phyloP scores from a whole-genome alignment of 2,329 filamentous ascomycete species.

The Colletotrichum neosansevieriae region DNA sequence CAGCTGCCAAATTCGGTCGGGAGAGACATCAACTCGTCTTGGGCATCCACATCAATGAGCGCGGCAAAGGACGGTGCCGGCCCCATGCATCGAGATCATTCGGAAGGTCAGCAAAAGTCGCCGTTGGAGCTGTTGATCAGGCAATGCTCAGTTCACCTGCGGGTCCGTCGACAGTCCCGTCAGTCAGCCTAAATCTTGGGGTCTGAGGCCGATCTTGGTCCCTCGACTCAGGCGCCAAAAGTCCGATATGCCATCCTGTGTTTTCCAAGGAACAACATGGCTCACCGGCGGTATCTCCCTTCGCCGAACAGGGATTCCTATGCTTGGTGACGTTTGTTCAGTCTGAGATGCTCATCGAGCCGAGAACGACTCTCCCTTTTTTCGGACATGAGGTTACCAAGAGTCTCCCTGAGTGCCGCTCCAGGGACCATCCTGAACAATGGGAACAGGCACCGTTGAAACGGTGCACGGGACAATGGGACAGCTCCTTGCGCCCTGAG shows the following conservation, averaged over 20 bases:
- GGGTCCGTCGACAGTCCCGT: background rate
- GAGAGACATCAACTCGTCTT: background rate
- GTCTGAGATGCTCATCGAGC: too few species aligned
- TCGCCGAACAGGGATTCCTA: background rate
- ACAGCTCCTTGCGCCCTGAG: slow-evolving; percentile 8
- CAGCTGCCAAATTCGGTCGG: background rate
- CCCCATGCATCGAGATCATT: background rate
- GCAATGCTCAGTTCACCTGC: too few species aligned
- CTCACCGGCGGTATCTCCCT: background rate
- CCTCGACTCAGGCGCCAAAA: background rate
- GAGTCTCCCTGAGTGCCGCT: too few species aligned
- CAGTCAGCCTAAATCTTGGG: slow-evolving; percentile 2
- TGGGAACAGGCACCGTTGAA: slow-evolving; percentile 17
- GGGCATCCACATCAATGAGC: background rate
- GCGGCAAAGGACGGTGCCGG: background rate
- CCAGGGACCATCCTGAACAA: too few species aligned
- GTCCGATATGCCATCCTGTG: slow-evolving; percentile 4
- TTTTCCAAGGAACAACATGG: background rate
- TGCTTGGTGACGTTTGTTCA: too few species aligned
- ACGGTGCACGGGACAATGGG: slow-evolving; percentile 13
- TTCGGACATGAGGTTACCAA: too few species aligned
- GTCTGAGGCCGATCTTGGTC: background rate
- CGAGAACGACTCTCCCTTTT: background rate
- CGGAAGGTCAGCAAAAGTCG: background rate
- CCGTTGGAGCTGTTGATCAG: background rate